Evolutionary conservation across 176 grass and related monocot genomes (phyloP), one percentile per base, ranked within the genome.

Genomic region (Zizania latifolia): DNA sequence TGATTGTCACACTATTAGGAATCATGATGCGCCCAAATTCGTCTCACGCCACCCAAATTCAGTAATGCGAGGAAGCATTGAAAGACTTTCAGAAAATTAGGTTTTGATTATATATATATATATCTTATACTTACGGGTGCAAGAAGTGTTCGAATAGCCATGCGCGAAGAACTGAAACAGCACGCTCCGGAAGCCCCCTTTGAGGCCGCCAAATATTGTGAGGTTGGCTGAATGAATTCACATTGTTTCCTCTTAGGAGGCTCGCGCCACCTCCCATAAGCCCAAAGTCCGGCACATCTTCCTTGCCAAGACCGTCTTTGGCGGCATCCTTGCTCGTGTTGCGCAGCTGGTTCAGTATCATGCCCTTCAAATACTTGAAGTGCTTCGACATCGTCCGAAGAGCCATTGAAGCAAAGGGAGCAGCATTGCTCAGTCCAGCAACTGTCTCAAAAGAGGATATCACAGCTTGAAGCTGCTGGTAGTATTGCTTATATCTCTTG

Each of bases 121-220:
- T 51, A 1, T 26, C 48, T 21, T 60, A 16, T 48, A 90, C 96
- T 99, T 65, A 99, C 96, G 96, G 96, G 51, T 99, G 96, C 78
- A 99, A 88, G 74, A 95, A 99, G 65, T 99, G 96, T 44, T 99
- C 89, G 12, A 99, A 99, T 3, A 99, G 77, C 96, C 96, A 99
- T 39, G 96, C 80, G 12, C 96, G 89, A 84, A 99, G 96, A 70
- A 99, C 87, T 1, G 92, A 89, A 43, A 99, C 96, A 0, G 96
- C 96, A n/a, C 92, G 96, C 64, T 99, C 96, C 0, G 96, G 96
- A 30, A 99, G 96, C 0, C 96, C 96, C 61, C 96, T 84, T 51
- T 99, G 96, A 4, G 96, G 92, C n/a, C 92, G 80, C 96, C 96
- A 99, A 28, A 99, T 80, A 61, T 80, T 84, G 76, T 99, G 87